Evolutionary conservation across 1,139 yeast species (phyloP), one percentile per base, ranked within the genome.

Genomic region (Tardiomyces blankii): DNA sequence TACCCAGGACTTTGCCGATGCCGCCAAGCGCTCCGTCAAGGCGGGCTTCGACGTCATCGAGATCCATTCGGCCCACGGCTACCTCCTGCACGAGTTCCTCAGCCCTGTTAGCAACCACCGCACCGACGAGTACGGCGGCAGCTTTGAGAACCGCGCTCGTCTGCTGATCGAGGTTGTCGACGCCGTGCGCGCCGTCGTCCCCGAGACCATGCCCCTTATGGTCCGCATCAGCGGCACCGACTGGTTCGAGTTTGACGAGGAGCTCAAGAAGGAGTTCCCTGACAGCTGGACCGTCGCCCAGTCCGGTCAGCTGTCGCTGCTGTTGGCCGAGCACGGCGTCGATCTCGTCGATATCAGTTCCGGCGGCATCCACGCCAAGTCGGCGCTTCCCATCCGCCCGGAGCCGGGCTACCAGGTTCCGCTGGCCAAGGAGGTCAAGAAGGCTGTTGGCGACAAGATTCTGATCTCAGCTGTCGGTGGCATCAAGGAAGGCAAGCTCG

Each of bases 1-100:
- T 43, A 61, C 72, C 33, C 51, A 64, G 47, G 60, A 61, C 25
- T 73, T 60, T 50, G 67, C 63, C 1, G 50, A 53, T 3, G 77
- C 78, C 8, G 77, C 77, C 21, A 64, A 64, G 51, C 65, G 66
- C 42, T 73, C 78, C 1, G 49, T 74, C 41, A 66, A 57, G 2
- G 80, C 81, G 3, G 86, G 86, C 12, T 78, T 78, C 50, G 89
- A 82, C 58, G 79, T 78, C 53, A 73, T 82, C 40, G 86, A 82
- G 62, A 58, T 82, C 47, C 89, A 82, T 56, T 67, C 66, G 42
- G 89, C 87, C 14, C 78, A 82, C 62, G 88, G 88, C 13, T 82
- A 78, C 62, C 66, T 82, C 46, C 56, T 80, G 42, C 80, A 80
- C 62, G 80, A 77, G 60, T 81, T 82, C 59, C 59, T 80, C 35